Base-by-base conservation (phyloP, 345 rosid species). In the Euphorbia tirucalli region DNA sequence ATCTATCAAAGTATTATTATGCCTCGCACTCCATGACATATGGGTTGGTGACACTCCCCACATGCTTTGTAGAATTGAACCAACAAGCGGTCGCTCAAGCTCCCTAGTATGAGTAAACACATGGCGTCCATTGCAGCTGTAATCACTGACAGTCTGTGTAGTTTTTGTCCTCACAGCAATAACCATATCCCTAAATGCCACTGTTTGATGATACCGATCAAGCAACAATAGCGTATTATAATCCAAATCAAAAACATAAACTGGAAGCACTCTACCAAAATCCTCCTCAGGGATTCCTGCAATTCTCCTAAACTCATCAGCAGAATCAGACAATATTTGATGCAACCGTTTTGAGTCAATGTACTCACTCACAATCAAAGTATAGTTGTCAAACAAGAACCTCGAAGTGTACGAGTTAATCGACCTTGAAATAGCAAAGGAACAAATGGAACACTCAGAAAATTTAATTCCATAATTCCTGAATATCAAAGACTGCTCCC, bases 11-110 rank as follows among this genome's bases (percentile, higher is more conserved):
- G 97, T 95, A 39, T 78, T 73, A 76, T 95, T 92, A 75, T 89
- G 98, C 32, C 84, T 81, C 3, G 97, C 82, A 67, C 98, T 95
- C 99, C 99, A 95, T 5, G 74, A 78, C 78, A 92, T 65, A 81
- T 95, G 99, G 28, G 98, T 95, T 0, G 99, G 91, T 0, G 99
- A 88, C 25, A 92, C 96, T 65, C 99, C 99, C 99, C 99, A 95
- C 97, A 95, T 92, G 37, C 99, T 95, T 83, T 95, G 99, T 11
- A 95, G 83, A 67, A 95, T 87, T 0, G 97, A 95, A 76, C 99
- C 98, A 10, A 92, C 94, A 25, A 95, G 76, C 0, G 99, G 89
- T 69, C 97, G 85, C 71, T 89, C 96, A 18, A 95, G 87, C 55
- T 92, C 93, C 81, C 97, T 86, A 0, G 94, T 85, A 68, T 83